Base-by-base conservation (phyloP, 2,329 filamentous ascomycete species). In the Fusarium sp. region DNA sequence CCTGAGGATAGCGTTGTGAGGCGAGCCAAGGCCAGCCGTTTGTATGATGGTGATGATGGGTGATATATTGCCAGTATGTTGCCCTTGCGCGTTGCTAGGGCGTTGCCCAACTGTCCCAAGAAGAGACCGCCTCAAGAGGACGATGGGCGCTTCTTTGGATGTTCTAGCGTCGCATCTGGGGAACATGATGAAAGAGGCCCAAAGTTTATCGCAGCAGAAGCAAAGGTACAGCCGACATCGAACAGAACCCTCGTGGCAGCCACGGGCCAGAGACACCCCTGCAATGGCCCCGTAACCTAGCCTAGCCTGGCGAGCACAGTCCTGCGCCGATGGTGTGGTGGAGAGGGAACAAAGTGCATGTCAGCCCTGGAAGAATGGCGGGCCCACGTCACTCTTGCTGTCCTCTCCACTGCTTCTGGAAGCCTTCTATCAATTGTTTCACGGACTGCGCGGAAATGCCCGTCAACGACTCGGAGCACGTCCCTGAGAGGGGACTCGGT, bases 371-470 rank as follows among this genome's bases (percentile, higher is more conserved):
- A 61, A 60, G 55, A 55, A 43, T 43, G 57, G 48, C 47, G 47
- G 40, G 51, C 67, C 67, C 67, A 70, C 50, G 66, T 67, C 62
- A 70, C 54, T 28, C 37, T 47, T 50, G 37, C 11, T 34, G 31
- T 9, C 31, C 50, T 41, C 58, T 67, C 73, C 73, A 75, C 73
- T 74, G 60, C 73, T 75, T 75, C 73, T 75, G 68, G 73, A 75
- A 75, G 68, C 48, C 65, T 75, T 75, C 73, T 55, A 73, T 75
- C 18, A 57, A 58, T 68, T 75, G 73, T 75, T 75, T 72, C 70
- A 74, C 37, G 44, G 39, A 46, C 57, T 57, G 52, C 51, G 39
- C 68, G 68, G 68, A 71, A 71, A 69, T 71, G 68, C 62, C 71
- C 69, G 69, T 70, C 57, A 65, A 57, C 56, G 67, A 73, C 58